A percentile compares a stretch with the other conserved stretches of the same genome.
phyloP scores from a whole-genome alignment of 1,284 basidiomycete species.

The Puccinia horiana region DNA sequence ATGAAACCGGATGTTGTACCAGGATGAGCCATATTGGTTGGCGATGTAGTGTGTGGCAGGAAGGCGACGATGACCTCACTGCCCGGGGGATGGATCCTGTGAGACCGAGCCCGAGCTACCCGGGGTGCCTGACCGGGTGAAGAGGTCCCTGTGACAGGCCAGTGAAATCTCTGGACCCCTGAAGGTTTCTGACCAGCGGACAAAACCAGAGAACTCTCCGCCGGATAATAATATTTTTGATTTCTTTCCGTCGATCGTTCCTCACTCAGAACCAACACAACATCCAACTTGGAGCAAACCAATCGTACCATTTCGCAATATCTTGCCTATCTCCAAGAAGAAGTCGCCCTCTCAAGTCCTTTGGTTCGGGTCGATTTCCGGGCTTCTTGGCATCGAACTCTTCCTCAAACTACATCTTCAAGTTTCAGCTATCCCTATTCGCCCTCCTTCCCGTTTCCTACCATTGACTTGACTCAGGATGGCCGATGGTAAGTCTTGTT shows the following conservation, averaged over 20 bases:
- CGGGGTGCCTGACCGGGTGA: neutral
- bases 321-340: neutral
- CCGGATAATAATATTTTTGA: too few species aligned
- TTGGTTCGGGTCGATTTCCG: neutral
- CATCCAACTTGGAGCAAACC: neutral
- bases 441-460: neutral
- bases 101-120: neutral
- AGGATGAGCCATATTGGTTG: neutral
- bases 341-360: neutral
- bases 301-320: neutral
- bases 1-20: neutral
- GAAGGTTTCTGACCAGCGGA: neutral
- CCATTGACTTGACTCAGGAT: neutral
- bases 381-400: neutral
- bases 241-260: too few species aligned
- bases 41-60: neutral
- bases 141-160: neutral
- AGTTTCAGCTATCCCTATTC: neutral
- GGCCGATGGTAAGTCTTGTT: constrained; percentile 35
- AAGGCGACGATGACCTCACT: neutral
- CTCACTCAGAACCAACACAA: neutral
- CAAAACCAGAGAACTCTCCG: neutral
- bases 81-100: neutral
- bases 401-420: neutral
- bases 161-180: neutral